Evolutionary conservation across 768 basidiomycete genomes (phyloP), one percentile per base, ranked within the genome.

Genomic region (Mycena kentingensis): DNA sequence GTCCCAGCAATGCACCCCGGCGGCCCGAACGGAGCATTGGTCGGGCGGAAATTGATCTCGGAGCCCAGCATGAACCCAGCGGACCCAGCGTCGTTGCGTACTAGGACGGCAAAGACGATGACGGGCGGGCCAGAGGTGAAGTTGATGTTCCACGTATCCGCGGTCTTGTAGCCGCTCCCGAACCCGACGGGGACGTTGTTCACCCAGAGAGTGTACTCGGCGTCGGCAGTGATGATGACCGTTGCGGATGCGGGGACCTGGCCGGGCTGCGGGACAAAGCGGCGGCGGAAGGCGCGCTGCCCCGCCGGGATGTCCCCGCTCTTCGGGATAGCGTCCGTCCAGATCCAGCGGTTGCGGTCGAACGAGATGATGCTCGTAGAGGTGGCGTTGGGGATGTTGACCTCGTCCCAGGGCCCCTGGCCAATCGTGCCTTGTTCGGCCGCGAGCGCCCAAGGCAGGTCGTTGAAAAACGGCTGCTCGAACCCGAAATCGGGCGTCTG

Each of bases 321-420:
- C 25, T 35, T 37, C 27, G 47, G 47, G 36, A 48, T 48, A 25
- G 16, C 47, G 25, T 48, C 47, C 29, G 47, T 48, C 47, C 47
- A 48, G 25, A 48, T 28, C 47, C 47, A 48, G 16, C 19, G 28
- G 34, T n/a, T 15, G 36, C 32, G 25, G 27, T 36, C 32, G 46
- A 47, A 35, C 27, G 32, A 8, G 46, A 16, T 16, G 32, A 21
- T 36, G 32, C 43, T 27, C 28, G 43, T 15, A 15, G 21, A 18
- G 8, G 46, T 34, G 22, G 18, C 46, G 32, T 34, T 35, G 32
- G 46, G 46, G 37, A 34, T 47, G 32, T 46, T 46, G 24, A 47
- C 18, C 16, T 36, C 46, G 46, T 36, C 32, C 32, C 46, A 36
- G 34, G 32, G 32, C 34, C 34, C 32, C 3, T 36, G n/a, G 46